Base-by-base conservation (phyloP, 768 basidiomycete species). In the Auriculariales sp. region DNA sequence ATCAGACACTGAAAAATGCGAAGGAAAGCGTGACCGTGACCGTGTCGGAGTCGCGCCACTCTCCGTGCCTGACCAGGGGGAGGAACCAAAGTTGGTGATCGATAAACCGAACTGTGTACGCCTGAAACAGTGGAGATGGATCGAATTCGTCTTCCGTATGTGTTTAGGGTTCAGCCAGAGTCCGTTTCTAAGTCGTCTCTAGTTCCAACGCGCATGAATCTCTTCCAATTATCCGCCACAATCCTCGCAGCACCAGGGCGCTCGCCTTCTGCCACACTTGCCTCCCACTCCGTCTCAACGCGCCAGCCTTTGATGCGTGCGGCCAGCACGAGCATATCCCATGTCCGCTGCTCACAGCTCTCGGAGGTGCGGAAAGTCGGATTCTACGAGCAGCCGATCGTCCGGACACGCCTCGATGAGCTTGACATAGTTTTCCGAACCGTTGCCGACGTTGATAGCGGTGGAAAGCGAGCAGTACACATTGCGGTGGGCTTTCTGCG, bases 401-500 rank as follows among this genome's bases (percentile, higher is more conserved):
- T 78, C 65, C 46, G 77, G 67, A 54, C 81, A 84, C 0, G 71
- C 68, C 35, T 71, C 64, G 46, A 94, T 82, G 17, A 97, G 71
- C 2, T 71, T 66, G 32, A 69, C 67, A 52, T 85, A 75, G 33
- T 75, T 75, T 4, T 71, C 64, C 5, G 84, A 83, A 33, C 83
- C 79, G 19, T 75, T 68, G 39, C 22, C 11, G 9, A 44, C 39
- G 53, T 94, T 94, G 57, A 94, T 87, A 51, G 75, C 78, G 0
- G 83, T 87, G 1, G 93, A 95, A 10, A 94, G 69, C 0, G 93
- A 97, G 49, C 94, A 71, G 66, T 80, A 99, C 47, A 81, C 70
- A 62, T 97, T 97, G 3, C 66, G 58, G 54, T 92, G 78, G 42
- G 65, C 70, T 64, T 70, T 80, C 83, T 91, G 65, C 28, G 45